Base-by-base conservation (phyloP, 179 eudicot genomes). In the Beta macrorhiza region DNA sequence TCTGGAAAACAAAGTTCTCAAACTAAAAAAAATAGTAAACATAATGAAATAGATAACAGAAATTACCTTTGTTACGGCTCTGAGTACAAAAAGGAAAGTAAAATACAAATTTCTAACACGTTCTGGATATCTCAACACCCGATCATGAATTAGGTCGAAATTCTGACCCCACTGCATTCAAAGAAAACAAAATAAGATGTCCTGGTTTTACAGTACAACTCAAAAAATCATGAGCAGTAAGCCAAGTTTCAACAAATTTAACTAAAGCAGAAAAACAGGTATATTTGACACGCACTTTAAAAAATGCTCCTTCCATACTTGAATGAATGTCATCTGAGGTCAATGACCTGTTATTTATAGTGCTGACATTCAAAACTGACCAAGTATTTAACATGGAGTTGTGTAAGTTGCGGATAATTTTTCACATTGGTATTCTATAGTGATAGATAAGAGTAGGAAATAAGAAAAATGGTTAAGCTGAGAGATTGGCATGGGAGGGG, bases 11-110 rank as follows among this genome's bases (percentile, higher is more conserved):
- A 72, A 58, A 9, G 13, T 32, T 45, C 10, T 25, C 47, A 74
- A 11, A 51, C 53, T 0, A 49, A 49, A 49, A 49, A 5, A 9
- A 1, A 49, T 49, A 37, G 42, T 29, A 29, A 29, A 29, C 32
- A 7, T 49, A 49, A 49, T 7, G 11, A 49, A 0, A 49, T 49
- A 49, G 53, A 49, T 49, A 7, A 42, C 0, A 19, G n/a, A 12
- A 81, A 86, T 87, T 83, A 93, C 98, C 87, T 95, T 95, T 82
- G 95, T 92, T 57, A 92, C 97, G 5, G 98, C 98, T 88, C 98
- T 87, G 74, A 95, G 95, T 80, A 95, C 98, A 82, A 95, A 95
- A 58, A 95, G 91, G 81, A 87, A 91, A 63, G 97, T 90, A 89
- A 95, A 95, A 85, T 95, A 95, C 87, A 95, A 85, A 86, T 95